Conservation (phyloP, 306 rosid genomes). For the Lathyrus oleraceus region DNA sequence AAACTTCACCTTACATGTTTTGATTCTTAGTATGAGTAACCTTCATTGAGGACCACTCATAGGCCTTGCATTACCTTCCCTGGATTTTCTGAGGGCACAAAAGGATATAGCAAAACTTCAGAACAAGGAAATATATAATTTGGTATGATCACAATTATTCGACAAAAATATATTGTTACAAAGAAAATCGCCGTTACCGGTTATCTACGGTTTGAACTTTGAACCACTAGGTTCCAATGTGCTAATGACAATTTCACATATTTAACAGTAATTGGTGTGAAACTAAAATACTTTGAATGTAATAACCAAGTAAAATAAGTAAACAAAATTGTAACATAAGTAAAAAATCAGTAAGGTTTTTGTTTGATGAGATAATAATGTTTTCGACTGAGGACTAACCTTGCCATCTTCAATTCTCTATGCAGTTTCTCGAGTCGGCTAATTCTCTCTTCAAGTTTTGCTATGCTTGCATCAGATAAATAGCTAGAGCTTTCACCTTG, state of each 20-base stretch:
- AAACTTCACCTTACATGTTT: no score
- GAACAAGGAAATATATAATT: no score
- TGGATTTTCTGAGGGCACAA: no score
- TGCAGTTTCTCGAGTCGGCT: neutral
- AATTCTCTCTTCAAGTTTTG: conserved; percentile 28
- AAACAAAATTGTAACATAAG: no score
- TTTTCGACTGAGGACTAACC: conserved; percentile 9
- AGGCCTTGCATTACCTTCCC: no score
- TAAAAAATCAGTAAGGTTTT: neutral
- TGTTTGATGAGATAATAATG: neutral
- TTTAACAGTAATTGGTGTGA: neutral
- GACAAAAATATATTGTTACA: no score
- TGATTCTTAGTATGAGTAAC: no score
- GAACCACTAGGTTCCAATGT: neutral
- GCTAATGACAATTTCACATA: neutral
- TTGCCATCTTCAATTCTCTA: neutral
- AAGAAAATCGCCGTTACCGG: no score
- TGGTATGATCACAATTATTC: no score
- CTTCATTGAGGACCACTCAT: no score
- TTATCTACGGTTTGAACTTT: neutral
- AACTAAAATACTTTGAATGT: neutral
- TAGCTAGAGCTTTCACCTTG: neutral
- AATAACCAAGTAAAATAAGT: no score
- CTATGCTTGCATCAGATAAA: neutral
- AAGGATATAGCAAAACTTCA: no score